Evolutionary conservation across 371 early-diverging fungal species (phyloP).

Genomic region (Syncephalastrum racemosum): DNA sequence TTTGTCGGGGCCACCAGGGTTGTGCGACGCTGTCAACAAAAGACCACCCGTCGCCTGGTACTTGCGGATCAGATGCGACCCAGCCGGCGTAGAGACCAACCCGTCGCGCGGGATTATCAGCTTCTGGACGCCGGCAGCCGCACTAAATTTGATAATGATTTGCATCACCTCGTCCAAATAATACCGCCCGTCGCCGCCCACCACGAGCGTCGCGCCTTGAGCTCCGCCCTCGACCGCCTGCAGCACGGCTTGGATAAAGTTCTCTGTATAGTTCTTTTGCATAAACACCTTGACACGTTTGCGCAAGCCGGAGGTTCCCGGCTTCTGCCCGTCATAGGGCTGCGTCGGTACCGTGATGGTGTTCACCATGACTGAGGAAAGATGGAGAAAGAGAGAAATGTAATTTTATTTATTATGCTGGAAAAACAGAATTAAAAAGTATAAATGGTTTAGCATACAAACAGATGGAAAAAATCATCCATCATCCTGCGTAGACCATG

Average conservation of each 20-base stretch:
- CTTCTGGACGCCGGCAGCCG: conserved; percentile 83
- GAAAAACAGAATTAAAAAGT: no score
- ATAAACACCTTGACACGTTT: conserved; percentile 96
- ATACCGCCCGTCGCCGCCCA: conserved; percentile 97
- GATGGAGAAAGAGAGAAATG: conserved; percentile 12
- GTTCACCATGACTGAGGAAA: conserved; percentile 17
- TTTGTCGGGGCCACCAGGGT: conserved; percentile 96
- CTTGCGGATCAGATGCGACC: conserved; percentile 90
- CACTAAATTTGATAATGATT: conserved; percentile 84
- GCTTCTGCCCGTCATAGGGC: conserved; percentile 92
- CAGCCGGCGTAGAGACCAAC: conserved; percentile 97
- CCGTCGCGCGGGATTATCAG: conserved; percentile 92
- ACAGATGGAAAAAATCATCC: no score
- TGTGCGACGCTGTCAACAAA: conserved; percentile 95
- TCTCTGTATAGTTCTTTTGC: conserved; percentile 93
- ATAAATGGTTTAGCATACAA: no score
- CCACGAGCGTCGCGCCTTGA: conserved; percentile 80
- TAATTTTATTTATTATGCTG: no score
- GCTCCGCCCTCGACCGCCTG: conserved; percentile 82
- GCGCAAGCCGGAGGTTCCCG: conserved; percentile 95
- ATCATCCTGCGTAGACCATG: no score
- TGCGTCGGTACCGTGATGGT: conserved; percentile 60
- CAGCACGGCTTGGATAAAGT: conserved; percentile 88
- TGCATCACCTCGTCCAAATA: conserved; percentile 85
- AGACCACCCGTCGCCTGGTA: conserved; percentile 90